These are phyloP conservation scores for Phialophora chinensis DNA, from an alignment of 2,329 filamentous ascomycete genomes.

Conservation along the genomic window DNA sequence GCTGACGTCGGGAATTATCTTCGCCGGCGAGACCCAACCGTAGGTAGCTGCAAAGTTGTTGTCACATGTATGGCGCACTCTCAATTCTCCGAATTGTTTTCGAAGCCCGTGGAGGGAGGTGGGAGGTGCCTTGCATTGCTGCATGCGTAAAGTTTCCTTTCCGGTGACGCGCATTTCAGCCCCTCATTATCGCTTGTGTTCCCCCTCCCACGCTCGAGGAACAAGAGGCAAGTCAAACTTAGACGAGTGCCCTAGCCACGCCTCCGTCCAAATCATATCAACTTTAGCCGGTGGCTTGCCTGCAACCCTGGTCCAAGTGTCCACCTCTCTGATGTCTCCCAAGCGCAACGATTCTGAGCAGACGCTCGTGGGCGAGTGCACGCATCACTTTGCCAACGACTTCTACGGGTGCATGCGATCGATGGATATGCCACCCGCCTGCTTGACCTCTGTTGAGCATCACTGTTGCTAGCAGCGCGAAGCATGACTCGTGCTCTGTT, in stretches of 20 bases:
- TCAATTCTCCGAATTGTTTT: conserved; percentile 5
- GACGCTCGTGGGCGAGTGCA: conserved; percentile 1
- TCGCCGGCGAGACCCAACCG: conserved; percentile 11
- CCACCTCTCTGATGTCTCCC: background rate
- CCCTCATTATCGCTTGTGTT: background rate
- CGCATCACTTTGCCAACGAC: background rate
- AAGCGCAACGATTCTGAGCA: conserved; percentile 1
- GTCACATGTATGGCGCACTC: background rate
- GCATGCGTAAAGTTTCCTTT: background rate
- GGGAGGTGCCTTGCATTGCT: conserved; percentile 8
- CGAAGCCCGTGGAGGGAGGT: too few relatives aligned
- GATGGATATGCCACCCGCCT: background rate
- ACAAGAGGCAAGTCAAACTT: background rate
- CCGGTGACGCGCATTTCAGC: background rate
- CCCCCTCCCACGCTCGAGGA: background rate
- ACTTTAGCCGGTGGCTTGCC: conserved; percentile 10
- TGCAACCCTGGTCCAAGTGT: background rate
- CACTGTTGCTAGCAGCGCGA: background rate
- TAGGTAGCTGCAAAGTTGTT: background rate
- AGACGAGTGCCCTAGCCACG: background rate
- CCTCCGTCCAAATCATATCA: background rate
- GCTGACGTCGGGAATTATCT: conserved; percentile 13
- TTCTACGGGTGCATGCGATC: background rate
- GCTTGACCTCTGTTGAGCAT: background rate
- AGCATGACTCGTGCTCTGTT: background rate